Base-by-base conservation (phyloP, 2,329 filamentous ascomycete genomes). In the Colletotrichum salicis region DNA sequence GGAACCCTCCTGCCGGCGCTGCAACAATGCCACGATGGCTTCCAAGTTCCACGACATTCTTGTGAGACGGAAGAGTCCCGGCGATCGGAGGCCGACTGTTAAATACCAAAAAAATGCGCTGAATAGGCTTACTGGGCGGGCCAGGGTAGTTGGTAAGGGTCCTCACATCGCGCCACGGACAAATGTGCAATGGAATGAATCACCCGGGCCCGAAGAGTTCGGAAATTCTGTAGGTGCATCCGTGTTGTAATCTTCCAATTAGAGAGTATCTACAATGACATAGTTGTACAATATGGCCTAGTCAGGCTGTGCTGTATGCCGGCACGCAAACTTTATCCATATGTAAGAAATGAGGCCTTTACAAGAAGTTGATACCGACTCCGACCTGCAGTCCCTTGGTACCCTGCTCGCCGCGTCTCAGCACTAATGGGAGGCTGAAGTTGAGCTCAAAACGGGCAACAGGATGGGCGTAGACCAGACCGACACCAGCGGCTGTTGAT, bases 331-430 rank as follows among this genome's bases (percentile, higher is more conserved):
- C 33, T 13, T 63, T 63, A 54, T 13, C 19, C n/a, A 31, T n/a
- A 15, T 15, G n/a, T 13, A n/a, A 13, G 31, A 11, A 27, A 13
- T 24, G 15, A 24, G 15, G 8, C 11, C 22, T 52, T 48, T 93
- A 98, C 87, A 98, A 84, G 80, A 99, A 98, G 84, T 94, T 97
- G 79, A 99, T 95, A 61, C 96, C 96, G 52, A 99, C 94, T n/a
- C 96, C 96, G 77, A 99, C 92, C 80, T 96, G 95, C 74, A 99
- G 80, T 1, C 96, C 96, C 84, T 99, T 99, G 67, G 96, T 90
- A 19, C 91, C 92, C 76, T 96, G 92, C 83, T 99, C 96, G 45
- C 94, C 95, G 74, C 89, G 92, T 70, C 96, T 89, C 78, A 94
- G 82, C 22, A 96, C 92, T 71, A 99, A 81, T 1, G 96, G 96